Evolutionary conservation across 139 green algal species (phyloP).

Genomic region (Chlamydomonas sp.): DNA sequence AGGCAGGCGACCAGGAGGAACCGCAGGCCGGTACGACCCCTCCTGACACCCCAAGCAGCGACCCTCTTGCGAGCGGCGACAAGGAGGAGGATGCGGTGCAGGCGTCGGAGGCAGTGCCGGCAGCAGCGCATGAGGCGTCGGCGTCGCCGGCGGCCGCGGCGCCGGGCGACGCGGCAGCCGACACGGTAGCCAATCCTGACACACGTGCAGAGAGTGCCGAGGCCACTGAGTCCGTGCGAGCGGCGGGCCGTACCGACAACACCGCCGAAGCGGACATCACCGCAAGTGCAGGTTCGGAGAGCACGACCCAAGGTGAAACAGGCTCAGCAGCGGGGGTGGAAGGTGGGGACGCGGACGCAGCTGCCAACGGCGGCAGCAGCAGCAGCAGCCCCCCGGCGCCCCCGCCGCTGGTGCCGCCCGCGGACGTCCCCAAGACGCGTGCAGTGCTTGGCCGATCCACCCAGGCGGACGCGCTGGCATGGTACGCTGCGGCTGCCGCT

Average conservation of each 20-base stretch:
- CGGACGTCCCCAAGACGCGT: not conserved
- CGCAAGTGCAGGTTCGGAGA: not conserved
- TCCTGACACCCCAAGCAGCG: no score
- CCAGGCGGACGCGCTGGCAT: constrained; percentile 13
- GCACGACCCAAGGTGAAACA: not conserved
- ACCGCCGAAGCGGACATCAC: not conserved
- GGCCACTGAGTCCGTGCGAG: no score
- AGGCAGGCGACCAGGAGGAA: not conserved
- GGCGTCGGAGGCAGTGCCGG: no score
- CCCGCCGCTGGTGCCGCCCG: constrained; percentile 15
- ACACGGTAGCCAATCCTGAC: no score
- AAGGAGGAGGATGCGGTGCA: no score
- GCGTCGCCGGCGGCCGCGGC: no score
- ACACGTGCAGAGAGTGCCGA: no score
- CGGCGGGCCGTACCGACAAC: not conserved
- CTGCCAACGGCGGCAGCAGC: no score
- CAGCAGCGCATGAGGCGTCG: no score
- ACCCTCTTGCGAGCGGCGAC: no score
- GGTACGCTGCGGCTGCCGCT: constrained; percentile 33
- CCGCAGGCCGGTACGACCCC: not conserved
- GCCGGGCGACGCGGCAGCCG: no score
- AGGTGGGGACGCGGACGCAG: no score
- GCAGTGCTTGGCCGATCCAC: constrained; percentile 1
- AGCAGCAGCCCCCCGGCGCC: not conserved
- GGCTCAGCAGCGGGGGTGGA: not conserved